Conservation (phyloP, 176 grass and related monocot species). For the Musa schizocarpa region DNA sequence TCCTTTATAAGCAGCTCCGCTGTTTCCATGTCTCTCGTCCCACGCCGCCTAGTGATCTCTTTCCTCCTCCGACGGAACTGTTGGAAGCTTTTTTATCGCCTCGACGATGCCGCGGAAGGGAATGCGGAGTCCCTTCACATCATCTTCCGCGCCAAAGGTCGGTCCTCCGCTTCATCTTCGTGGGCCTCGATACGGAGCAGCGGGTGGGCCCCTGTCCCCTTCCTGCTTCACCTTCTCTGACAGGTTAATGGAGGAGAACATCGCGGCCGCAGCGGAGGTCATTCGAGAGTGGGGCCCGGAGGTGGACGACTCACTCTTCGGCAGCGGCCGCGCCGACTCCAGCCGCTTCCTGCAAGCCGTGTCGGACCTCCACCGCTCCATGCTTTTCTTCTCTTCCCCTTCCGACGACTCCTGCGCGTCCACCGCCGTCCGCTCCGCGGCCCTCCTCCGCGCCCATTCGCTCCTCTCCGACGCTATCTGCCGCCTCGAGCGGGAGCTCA, state of each 20-base stretch:
- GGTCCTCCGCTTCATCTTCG: background rate
- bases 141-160: background rate
- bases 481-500: constrained; percentile 46
- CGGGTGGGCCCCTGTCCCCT: background rate
- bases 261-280: constrained; percentile 32
- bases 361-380: constrained; percentile 49
- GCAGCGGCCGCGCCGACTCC: constrained; percentile 24
- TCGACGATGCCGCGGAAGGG: background rate
- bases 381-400: constrained; percentile 38
- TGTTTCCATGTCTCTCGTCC: too few relatives aligned
- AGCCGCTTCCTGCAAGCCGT: constrained; percentile 29
- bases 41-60: too few relatives aligned
- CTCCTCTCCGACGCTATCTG: constrained; percentile 46
- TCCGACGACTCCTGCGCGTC: background rate
- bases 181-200: background rate
- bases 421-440: background rate
- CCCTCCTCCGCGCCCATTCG: constrained; percentile 38
- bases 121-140: background rate
- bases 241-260: constrained; percentile 34
- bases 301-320: background rate
- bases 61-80: too few relatives aligned
- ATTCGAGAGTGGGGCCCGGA: constrained; percentile 29
- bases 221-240: constrained; percentile 27
- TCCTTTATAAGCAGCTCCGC: too few relatives aligned
- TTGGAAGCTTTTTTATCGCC: too few relatives aligned